Evolutionary conservation across 495 filamentous ascomycete genomes (phyloP).

Genomic region (Rostrohypoxylon terebratum): DNA sequence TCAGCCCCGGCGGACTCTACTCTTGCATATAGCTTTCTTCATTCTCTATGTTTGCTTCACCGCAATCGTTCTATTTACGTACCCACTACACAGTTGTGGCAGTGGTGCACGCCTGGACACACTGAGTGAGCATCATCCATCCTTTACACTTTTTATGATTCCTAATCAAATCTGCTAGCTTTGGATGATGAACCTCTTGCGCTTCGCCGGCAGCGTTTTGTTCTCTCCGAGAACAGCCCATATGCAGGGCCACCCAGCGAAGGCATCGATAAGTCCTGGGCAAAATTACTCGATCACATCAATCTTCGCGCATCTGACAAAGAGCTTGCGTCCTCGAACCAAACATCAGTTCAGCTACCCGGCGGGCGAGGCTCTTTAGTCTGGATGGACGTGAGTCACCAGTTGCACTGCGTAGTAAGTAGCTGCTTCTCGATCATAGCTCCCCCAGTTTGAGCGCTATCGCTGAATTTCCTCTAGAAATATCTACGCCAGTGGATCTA

Average conservation of each 20-base stretch:
- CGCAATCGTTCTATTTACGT: background rate
- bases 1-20: background rate
- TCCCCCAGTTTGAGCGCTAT: background rate
- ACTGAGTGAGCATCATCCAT: background rate
- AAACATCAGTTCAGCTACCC: background rate
- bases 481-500: background rate
- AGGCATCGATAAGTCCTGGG: background rate
- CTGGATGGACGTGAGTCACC: background rate
- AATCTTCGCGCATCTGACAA: background rate
- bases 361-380: background rate
- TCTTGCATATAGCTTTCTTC: background rate
- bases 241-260: background rate
- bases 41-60: background rate
- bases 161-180: background rate
- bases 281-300: background rate
- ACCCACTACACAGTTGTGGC: background rate
- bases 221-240: background rate
- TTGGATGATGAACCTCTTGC: background rate
- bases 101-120: background rate
- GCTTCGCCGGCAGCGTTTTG: background rate
- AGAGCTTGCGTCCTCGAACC: background rate
- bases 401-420: background rate
- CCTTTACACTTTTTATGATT: background rate
- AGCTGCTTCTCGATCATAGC: background rate
- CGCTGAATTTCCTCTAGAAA: background rate